These are phyloP conservation scores for Diplodia scrobiculata DNA, from an alignment of 2,329 filamentous ascomycete species.

Conservation along the genomic window DNA sequence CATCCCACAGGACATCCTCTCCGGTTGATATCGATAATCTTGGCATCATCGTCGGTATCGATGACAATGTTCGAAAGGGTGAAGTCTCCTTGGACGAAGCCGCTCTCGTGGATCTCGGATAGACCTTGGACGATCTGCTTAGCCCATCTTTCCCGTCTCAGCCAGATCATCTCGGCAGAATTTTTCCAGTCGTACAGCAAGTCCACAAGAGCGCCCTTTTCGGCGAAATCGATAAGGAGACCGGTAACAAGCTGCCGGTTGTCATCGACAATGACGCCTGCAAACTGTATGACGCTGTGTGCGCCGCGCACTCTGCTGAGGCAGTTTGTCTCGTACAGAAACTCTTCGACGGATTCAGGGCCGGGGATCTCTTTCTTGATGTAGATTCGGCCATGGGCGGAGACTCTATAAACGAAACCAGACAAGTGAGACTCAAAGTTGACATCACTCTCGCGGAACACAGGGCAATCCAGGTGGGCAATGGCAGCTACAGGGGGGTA, in stretches of 20 bases:
- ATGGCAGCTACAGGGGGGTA: conserved; percentile 76
- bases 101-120: conserved; percentile 89
- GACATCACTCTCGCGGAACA: conserved; percentile 72
- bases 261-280: conserved; percentile 86
- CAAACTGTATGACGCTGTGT: conserved; percentile 77
- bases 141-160: conserved; percentile 80
- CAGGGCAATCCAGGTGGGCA: conserved; percentile 64
- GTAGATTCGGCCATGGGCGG: conserved; percentile 66
- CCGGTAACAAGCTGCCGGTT: conserved; percentile 74
- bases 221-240: conserved; percentile 83
- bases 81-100: conserved; percentile 96
- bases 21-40: conserved; percentile 98
- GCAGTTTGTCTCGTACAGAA: conserved; percentile 95
- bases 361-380: conserved; percentile 99
- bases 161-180: conserved; percentile 62
- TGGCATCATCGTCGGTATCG: conserved; percentile 78
- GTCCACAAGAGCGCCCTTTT: conserved; percentile 84
- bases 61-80: conserved; percentile 97
- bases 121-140: conserved; percentile 86
- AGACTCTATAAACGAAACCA: conserved; percentile 95
- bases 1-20: conserved; percentile 96
- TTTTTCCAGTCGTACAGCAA: conserved; percentile 78
- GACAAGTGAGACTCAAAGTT: conserved; percentile 90
- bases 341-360: conserved; percentile 92
- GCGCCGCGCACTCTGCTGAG: conserved; percentile 75